A percentile compares a stretch with the other conserved stretches of the same genome.
phyloP scores from a whole-genome alignment of 2,329 filamentous ascomycete genomes.

The Penicillium sp. region DNA sequence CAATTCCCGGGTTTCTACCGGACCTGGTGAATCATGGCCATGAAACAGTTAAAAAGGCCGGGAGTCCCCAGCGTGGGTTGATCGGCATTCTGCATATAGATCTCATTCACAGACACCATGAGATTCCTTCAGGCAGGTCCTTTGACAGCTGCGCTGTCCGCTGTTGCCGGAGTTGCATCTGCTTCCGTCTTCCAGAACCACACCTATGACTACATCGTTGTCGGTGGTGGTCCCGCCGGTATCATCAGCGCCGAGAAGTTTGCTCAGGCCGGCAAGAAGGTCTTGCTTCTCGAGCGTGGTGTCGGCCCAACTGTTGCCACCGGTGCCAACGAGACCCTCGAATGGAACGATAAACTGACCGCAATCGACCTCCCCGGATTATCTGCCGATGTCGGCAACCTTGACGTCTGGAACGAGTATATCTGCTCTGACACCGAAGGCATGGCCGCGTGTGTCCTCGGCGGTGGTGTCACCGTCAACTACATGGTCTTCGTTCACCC shows the following conservation, averaged over 20 bases:
- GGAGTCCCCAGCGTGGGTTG: neutral
- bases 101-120: neutral
- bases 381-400: constrained; percentile 24
- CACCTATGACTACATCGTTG: constrained; percentile 27
- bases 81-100: neutral
- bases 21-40: too few relatives aligned
- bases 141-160: constrained; percentile 14
- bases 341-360: constrained; percentile 25
- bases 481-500: constrained; percentile 41
- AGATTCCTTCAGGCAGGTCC: constrained; percentile 12
- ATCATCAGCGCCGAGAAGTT: constrained; percentile 27
- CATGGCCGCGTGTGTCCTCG: constrained; percentile 28
- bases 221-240: constrained; percentile 25
- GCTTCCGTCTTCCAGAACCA: constrained; percentile 18
- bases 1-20: neutral
- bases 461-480: constrained; percentile 32
- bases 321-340: constrained; percentile 25
- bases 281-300: constrained; percentile 25
- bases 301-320: constrained; percentile 26
- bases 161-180: constrained; percentile 9
- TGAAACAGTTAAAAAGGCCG: neutral
- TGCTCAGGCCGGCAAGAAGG: constrained; percentile 25
- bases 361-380: constrained; percentile 30
- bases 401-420: constrained; percentile 22
- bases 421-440: constrained; percentile 25